A percentile compares a stretch with the other conserved stretches of the same genome.
These are phyloP conservation scores for Blastobotrys raffinosifermentans DNA, from an alignment of 1,139 yeast species.

Conservation along the genomic window DNA sequence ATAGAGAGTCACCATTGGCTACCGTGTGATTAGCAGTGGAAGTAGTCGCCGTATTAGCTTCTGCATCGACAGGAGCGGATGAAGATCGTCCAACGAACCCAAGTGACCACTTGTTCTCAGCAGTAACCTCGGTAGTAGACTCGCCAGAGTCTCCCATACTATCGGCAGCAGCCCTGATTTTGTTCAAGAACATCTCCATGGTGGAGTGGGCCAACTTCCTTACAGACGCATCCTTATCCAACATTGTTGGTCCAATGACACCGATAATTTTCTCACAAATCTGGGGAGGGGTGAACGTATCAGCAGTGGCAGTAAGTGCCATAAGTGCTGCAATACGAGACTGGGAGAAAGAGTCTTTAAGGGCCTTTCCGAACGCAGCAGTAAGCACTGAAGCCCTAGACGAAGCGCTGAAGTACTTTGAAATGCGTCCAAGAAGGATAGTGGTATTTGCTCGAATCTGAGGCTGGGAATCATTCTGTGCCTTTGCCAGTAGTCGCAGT, in stretches of 20 bases:
- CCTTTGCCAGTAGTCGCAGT: conserved; percentile 72
- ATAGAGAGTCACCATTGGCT: no score
- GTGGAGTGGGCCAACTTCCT: conserved; percentile 65
- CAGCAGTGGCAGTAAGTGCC: conserved; percentile 63
- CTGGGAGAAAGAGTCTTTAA: conserved; percentile 74
- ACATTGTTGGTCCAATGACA: conserved; percentile 73
- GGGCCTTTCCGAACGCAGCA: conserved; percentile 79
- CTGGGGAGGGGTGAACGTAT: conserved; percentile 65
- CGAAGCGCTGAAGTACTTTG: conserved; percentile 49
- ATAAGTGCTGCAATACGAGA: conserved; percentile 72
- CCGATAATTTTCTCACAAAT: conserved; percentile 81
- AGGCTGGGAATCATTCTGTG: conserved; percentile 80
- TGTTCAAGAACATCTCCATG: conserved; percentile 57
- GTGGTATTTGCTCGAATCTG: conserved; percentile 85
- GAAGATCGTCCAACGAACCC: no score
- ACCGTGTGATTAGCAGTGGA: no score
- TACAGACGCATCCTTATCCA: conserved; percentile 68
- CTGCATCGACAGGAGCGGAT: no score
- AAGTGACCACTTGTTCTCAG: no score
- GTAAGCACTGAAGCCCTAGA: conserved; percentile 54
- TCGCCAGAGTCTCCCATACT: no score
- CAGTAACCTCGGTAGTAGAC: no score
- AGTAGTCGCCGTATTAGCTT: no score
- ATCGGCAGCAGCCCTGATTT: conserved; percentile 59
- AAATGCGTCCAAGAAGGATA: conserved; percentile 65